Conservation (phyloP, 441 rosid genomes). For the Bocquillonia castaneifolia region DNA sequence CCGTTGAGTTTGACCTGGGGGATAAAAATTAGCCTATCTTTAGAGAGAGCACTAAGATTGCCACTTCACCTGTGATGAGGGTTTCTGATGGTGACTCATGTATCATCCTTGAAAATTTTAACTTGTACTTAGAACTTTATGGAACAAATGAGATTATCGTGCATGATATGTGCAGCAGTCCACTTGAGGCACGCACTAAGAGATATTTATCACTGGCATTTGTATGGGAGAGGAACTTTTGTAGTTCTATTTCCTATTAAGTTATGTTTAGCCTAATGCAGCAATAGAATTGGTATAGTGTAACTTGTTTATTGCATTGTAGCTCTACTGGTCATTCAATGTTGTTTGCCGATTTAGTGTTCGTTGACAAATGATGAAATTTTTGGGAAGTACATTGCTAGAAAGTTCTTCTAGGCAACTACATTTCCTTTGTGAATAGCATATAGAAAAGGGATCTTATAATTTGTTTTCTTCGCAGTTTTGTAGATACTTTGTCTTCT, state of each 20-base stretch:
- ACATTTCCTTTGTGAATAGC: not conserved
- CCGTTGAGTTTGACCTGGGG: no score
- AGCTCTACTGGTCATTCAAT: not conserved
- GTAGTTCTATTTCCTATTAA: not conserved
- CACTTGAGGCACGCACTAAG: not conserved
- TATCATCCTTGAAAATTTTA: not conserved
- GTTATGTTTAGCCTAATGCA: not conserved
- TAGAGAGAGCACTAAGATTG: not conserved
- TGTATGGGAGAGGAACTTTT: not conserved
- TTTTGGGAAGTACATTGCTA: no score
- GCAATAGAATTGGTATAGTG: not conserved
- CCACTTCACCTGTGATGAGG: not conserved
- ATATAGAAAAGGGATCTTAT: not conserved
- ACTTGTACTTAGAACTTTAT: not conserved
- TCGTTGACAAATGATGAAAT: no score
- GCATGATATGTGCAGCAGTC: constrained; percentile 3
- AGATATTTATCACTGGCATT: not conserved
- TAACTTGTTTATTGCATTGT: not conserved
- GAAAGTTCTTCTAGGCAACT: not conserved
- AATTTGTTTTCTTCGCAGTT: no score
- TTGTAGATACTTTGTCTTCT: not conserved
- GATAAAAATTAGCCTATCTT: not conserved
- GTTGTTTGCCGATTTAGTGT: no score
- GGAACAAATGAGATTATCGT: not conserved
- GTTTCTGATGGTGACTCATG: not conserved